A percentile compares a stretch with the other conserved stretches of the same genome.
Evolutionary conservation across 345 rosid species (phyloP).

Genomic region (Iberis pinnata): DNA sequence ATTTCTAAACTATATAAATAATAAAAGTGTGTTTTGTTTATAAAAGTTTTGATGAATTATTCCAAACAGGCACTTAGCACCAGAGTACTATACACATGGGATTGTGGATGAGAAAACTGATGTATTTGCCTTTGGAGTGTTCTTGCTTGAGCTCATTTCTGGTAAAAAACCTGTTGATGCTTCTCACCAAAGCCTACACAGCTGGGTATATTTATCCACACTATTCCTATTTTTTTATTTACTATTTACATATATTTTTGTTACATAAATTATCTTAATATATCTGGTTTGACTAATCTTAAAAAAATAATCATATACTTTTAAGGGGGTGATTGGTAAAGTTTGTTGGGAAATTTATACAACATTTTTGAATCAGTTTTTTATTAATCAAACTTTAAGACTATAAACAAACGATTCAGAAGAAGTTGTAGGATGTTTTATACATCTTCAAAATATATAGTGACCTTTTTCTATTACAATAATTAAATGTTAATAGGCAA

Average conservation of each 20-base stretch:
- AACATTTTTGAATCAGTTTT: background rate
- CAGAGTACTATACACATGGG: slow-evolving; percentile 94
- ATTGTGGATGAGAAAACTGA: slow-evolving; percentile 96
- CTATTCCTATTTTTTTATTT: background rate
- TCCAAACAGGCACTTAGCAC: slow-evolving; percentile 72
- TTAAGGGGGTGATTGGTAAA: background rate
- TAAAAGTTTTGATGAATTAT: background rate
- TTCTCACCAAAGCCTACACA: slow-evolving; percentile 81
- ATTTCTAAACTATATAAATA: slow-evolving; percentile 3
- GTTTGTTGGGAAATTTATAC: background rate
- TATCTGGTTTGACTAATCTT: background rate
- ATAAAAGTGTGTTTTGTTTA: background rate
- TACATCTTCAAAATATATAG: too few relatives aligned
- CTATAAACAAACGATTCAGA: too few relatives aligned
- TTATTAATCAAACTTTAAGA: slow-evolving; percentile 6
- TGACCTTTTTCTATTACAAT: background rate
- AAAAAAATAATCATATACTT: background rate
- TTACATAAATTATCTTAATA: background rate
- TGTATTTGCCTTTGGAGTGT: slow-evolving; percentile 94
- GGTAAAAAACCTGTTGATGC: slow-evolving; percentile 87
- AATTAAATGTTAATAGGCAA: slow-evolving; percentile 43
- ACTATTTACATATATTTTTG: background rate
- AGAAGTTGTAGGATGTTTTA: too few relatives aligned
- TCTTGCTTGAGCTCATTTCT: slow-evolving; percentile 76
- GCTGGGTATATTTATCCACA: slow-evolving; percentile 62